Evolutionary conservation across 1,284 basidiomycete species (phyloP), one percentile per base, ranked within the genome.

Genomic region (Malassezia cuniculi): DNA sequence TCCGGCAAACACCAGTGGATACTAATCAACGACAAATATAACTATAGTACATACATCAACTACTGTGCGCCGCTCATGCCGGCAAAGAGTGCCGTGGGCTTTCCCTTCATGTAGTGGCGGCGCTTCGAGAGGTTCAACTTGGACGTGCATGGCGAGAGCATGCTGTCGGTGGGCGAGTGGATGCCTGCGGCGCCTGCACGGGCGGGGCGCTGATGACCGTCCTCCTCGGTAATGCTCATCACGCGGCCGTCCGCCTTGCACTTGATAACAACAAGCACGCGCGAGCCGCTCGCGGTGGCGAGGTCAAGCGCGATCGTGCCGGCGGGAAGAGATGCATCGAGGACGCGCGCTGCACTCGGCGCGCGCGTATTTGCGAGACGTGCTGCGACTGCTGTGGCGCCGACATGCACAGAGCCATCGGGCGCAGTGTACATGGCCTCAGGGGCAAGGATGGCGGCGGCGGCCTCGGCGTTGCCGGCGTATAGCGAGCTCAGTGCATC

Each of bases 61-160:
- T 37, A 27, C 29, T 37, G 31, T 18, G 26, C 27, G 12, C 28
- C n/a, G 20, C 10, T 33, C 31, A 30, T 37, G 18, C 39, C 34
- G 1, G 59, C 58, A 45, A 64, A 64, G n/a, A 64, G 52, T 3
- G 47, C 49, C n/a, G 57, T 61, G 5, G 61, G 61, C 46, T 62
- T 64, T 24, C 48, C 59, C 49, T 65, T 65, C 21, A 48, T 39
- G 45, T 53, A 47, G 42, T 66, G 61, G 45, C 62, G 60, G 31
- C 52, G 48, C 55, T 66, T 66, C 27, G 51, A 50, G 20, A 65
- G 39, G 41, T 65, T 65, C 29, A 66, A 53, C 43, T 66, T 66
- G 27, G 60, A 60, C 7, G 60, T 63, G 41, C 59, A 60, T 0
- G 63, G 63, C 19, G 60, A 63, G 36, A 66, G 28, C 50, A 65